phyloP scores from a whole-genome alignment of 768 basidiomycete genomes.

The Collybia mongolica region DNA sequence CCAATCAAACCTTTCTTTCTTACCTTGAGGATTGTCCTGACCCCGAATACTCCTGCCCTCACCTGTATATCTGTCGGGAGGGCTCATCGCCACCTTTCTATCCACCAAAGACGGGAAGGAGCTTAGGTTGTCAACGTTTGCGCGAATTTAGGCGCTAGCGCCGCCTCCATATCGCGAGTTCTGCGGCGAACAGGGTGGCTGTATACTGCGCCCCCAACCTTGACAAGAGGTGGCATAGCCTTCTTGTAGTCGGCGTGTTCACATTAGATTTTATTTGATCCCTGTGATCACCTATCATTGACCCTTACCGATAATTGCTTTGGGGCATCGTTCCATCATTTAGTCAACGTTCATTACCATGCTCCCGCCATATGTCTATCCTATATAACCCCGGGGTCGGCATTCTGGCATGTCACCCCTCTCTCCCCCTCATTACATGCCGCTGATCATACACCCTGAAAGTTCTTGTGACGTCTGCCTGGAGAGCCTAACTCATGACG shows the following conservation, averaged over 20 bases:
- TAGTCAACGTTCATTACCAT: no score
- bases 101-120: slow-evolving; percentile 56
- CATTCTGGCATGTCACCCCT: no score
- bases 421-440: slow-evolving; percentile 7
- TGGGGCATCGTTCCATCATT: no score
- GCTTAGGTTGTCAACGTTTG: slow-evolving; percentile 61
- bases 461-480: slow-evolving; percentile 79
- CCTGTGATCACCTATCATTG: not conserved
- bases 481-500: slow-evolving; percentile 57
- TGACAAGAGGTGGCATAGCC: slow-evolving; percentile 44
- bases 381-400: no score
- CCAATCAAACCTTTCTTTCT: no score
- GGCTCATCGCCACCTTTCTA: slow-evolving; percentile 29
- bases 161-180: no score
- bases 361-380: not conserved
- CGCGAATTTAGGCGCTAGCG: slow-evolving; percentile 29
- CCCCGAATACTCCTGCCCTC: no score
- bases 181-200: slow-evolving; percentile 13
- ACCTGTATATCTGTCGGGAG: no score
- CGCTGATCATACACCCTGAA: slow-evolving; percentile 63
- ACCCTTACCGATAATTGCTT: no score
- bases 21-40: no score
- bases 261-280: slow-evolving; percentile 4
- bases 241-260: slow-evolving; percentile 33
- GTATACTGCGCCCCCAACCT: slow-evolving; percentile 28